Conservation (phyloP, 495 filamentous ascomycete species). For the Xanthoparmelia taractica region DNA sequence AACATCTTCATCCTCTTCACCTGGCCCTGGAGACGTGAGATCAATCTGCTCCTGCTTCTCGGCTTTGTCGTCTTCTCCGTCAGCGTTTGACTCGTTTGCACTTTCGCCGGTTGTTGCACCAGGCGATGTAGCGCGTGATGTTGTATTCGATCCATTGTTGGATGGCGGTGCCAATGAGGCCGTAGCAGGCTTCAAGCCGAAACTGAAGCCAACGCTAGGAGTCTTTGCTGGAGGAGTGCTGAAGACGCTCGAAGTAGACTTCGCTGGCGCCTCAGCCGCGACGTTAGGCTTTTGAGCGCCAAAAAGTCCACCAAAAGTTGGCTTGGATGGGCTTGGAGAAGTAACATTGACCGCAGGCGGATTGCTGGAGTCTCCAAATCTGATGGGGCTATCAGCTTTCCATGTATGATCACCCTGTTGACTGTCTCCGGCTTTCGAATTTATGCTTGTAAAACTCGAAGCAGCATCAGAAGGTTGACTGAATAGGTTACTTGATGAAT, state of each 20-base stretch:
- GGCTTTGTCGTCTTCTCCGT: constrained; percentile 38
- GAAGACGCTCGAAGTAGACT: constrained; percentile 29
- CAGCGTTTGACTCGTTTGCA: constrained; percentile 36
- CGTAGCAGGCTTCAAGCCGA: constrained; percentile 34
- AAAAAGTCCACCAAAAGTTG: constrained; percentile 39
- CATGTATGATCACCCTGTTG: constrained; percentile 38
- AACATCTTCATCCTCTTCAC: constrained; percentile 63
- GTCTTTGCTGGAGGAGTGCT: constrained; percentile 25
- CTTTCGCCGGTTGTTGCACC: constrained; percentile 50
- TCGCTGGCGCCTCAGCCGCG: constrained; percentile 21
- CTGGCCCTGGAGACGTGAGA: constrained; percentile 53
- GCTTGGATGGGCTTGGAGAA: constrained; percentile 29
- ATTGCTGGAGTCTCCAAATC: constrained; percentile 33
- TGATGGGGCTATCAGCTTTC: constrained; percentile 45
- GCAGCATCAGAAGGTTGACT: constrained; percentile 20
- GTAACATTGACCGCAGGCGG: constrained; percentile 30
- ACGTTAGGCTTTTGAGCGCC: constrained; percentile 33
- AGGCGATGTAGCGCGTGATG: constrained; percentile 55
- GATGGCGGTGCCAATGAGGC: constrained; percentile 36
- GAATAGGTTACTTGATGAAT: neutral
- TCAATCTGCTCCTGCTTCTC: constrained; percentile 52
- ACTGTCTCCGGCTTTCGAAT: constrained; percentile 10
- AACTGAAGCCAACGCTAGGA: constrained; percentile 18
- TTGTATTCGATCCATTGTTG: constrained; percentile 31
- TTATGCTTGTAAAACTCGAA: constrained; percentile 28